These are phyloP conservation scores for Fusarium veterinarium DNA, from an alignment of 2,329 filamentous ascomycete species.

Conservation along the genomic window DNA sequence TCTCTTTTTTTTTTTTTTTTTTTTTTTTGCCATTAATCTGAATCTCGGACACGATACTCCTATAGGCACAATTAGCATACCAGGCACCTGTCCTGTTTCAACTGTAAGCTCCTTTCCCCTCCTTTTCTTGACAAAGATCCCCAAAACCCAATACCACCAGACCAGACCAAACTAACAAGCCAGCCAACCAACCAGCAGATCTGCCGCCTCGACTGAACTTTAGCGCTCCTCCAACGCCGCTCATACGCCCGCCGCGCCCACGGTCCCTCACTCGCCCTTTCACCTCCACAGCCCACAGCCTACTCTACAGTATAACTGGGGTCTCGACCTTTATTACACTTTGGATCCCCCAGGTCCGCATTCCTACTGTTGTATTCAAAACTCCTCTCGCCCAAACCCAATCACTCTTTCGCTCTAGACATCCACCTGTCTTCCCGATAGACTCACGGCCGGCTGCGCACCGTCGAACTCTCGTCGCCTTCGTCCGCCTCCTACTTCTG, in stretches of 20 bases:
- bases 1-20: slow-evolving; percentile 5
- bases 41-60: slow-evolving; percentile 16
- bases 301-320: slow-evolving; percentile 9
- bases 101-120: slow-evolving; percentile 33
- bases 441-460: slow-evolving; percentile 37
- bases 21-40: slow-evolving; percentile 1
- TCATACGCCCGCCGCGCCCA: slow-evolving; percentile 30
- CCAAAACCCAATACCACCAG: slow-evolving; percentile 30
- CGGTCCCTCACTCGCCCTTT: slow-evolving; percentile 25
- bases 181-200: slow-evolving; percentile 38
- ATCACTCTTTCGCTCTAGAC: slow-evolving; percentile 19
- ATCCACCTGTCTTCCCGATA: slow-evolving; percentile 27
- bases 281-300: slow-evolving; percentile 33
- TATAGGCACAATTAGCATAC: slow-evolving; percentile 30
- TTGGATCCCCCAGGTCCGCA: slow-evolving; percentile 39
- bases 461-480: slow-evolving; percentile 41
- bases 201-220: slow-evolving; percentile 35
- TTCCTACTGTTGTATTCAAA: slow-evolving; percentile 31
- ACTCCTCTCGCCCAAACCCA: slow-evolving; percentile 31
- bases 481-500: slow-evolving; percentile 7
- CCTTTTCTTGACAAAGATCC: slow-evolving; percentile 32
- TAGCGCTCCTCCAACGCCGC: slow-evolving; percentile 37
- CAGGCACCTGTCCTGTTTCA: slow-evolving; percentile 23
- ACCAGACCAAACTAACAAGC: slow-evolving; percentile 2
- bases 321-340: slow-evolving; percentile 43